A percentile compares a stretch with the other conserved stretches of the same genome.
Evolutionary conservation across 1,139 yeast species (phyloP).

Genomic region (Keqinozyma sinolaborantium): DNA sequence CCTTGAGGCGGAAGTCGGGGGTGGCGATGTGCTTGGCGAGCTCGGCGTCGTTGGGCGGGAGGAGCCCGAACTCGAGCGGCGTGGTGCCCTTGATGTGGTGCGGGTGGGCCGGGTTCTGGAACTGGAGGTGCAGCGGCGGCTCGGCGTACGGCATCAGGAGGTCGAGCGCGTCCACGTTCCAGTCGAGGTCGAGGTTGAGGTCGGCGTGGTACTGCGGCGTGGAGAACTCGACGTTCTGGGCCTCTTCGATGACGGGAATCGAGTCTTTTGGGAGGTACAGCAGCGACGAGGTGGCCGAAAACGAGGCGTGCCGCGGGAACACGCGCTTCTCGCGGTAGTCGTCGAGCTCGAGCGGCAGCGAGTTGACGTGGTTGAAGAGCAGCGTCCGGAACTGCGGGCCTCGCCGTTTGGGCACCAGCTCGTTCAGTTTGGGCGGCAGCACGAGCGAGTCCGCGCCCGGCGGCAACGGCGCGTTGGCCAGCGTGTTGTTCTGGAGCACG

Average conservation of each 20-base stretch:
- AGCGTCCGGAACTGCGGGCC: slow-evolving; percentile 21
- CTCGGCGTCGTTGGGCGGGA: slow-evolving; percentile 19
- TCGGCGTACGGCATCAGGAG: slow-evolving; percentile 8
- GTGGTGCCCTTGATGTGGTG: slow-evolving; percentile 35
- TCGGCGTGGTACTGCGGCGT: slow-evolving; percentile 60
- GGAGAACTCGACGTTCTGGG: slow-evolving; percentile 57
- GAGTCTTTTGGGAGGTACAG: slow-evolving; percentile 56
- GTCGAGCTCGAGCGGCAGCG: slow-evolving; percentile 3
- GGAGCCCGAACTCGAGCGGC: slow-evolving; percentile 34
- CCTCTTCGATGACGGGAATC: slow-evolving; percentile 9
- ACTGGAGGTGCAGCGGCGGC: slow-evolving; percentile 16
- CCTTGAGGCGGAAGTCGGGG: neutral
- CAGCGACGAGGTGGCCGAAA: slow-evolving; percentile 72
- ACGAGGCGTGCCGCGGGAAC: slow-evolving; percentile 63
- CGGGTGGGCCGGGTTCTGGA: slow-evolving; percentile 32
- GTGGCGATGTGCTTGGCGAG: neutral
- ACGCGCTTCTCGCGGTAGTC: slow-evolving; percentile 5
- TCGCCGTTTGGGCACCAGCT: slow-evolving; percentile 2
- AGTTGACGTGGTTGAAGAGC: slow-evolving; percentile 13
- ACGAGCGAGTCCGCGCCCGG: slow-evolving; percentile 8
- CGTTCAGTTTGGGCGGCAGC: slow-evolving; percentile 16
- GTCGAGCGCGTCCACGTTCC: slow-evolving; percentile 33
- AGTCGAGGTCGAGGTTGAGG: slow-evolving; percentile 31
- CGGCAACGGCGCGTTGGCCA: slow-evolving; percentile 44
- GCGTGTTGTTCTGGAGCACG: slow-evolving; percentile 41